Conservation (phyloP, 805 yeast genomes). For the Wickerhamiella slavikovae region DNA sequence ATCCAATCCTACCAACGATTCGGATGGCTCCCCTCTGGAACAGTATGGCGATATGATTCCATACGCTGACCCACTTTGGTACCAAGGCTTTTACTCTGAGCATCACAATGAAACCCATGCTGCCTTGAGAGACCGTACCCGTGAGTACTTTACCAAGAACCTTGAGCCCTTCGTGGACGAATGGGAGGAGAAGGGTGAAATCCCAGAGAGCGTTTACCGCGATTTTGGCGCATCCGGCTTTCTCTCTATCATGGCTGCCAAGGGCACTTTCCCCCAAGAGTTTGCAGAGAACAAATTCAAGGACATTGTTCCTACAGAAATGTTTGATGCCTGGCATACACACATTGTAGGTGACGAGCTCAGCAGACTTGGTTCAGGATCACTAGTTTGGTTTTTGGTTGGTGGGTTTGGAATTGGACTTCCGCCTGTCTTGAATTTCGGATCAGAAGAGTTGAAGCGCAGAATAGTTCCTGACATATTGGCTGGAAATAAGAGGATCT, state of each 20-base stretch:
- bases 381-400: conserved; percentile 21
- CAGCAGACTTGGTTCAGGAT: conserved; percentile 23
- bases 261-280: conserved; percentile 16
- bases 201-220: conserved; percentile 15
- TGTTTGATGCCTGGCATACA: conserved; percentile 22
- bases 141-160: conserved; percentile 21
- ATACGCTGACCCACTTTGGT: conserved; percentile 25
- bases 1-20: conserved; percentile 2
- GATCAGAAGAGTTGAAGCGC: conserved; percentile 14
- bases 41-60: conserved; percentile 18
- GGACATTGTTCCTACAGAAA: conserved; percentile 15
- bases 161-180: conserved; percentile 22
- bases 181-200: conserved; percentile 22
- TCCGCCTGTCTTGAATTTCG: conserved; percentile 22
- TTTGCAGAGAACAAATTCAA: conserved; percentile 14
- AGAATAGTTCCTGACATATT: conserved; percentile 21
- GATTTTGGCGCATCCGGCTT: conserved; percentile 21
- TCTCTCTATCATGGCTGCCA: conserved; percentile 18
- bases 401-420: conserved; percentile 25
- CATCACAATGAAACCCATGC: conserved; percentile 22
- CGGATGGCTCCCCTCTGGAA: conserved; percentile 8
- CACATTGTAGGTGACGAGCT: conserved; percentile 20
- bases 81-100: conserved; percentile 23
- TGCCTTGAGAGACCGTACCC: conserved; percentile 20
- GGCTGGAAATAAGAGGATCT: conserved; percentile 22